Evolutionary conservation across 2,329 filamentous ascomycete species (phyloP).

Genomic region (Penicillium sp.): DNA sequence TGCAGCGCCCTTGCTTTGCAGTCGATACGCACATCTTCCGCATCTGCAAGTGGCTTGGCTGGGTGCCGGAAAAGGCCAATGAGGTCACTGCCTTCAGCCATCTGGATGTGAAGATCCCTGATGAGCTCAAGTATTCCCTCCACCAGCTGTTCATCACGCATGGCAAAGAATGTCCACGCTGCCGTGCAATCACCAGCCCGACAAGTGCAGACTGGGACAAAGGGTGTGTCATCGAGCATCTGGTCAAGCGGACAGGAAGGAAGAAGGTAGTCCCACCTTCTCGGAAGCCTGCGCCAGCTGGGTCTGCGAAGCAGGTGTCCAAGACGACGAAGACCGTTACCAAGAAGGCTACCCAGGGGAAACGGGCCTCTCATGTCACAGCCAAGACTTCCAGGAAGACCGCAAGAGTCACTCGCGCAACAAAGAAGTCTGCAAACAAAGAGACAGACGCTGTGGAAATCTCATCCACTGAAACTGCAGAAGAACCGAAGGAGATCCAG

Average conservation of each 20-base stretch:
- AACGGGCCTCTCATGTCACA: background rate
- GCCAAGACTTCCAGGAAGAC: background rate
- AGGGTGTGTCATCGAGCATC: slow-evolving; percentile 65
- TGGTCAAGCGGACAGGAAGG: slow-evolving; percentile 60
- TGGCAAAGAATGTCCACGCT: slow-evolving; percentile 63
- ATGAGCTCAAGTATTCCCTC: slow-evolving; percentile 64
- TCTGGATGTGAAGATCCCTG: slow-evolving; percentile 62
- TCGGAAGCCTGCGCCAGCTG: background rate
- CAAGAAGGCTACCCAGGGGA: background rate
- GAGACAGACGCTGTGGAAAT: background rate
- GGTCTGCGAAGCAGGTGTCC: background rate
- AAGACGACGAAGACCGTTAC: slow-evolving; percentile 2
- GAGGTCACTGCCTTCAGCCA: slow-evolving; percentile 58
- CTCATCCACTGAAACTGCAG: background rate
- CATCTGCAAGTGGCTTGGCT: slow-evolving; percentile 62
- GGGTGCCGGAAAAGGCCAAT: slow-evolving; percentile 57
- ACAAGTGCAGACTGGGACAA: slow-evolving; percentile 65
- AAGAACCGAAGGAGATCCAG: background rate
- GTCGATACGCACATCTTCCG: slow-evolving; percentile 70
- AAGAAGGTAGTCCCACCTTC: slow-evolving; percentile 37
- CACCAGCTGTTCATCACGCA: slow-evolving; percentile 65
- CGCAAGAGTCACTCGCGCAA: background rate
- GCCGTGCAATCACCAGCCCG: slow-evolving; percentile 62
- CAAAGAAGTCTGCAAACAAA: background rate
- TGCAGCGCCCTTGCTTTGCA: slow-evolving; percentile 64